Conservation (phyloP, 2,329 filamentous ascomycete genomes). For the Cladobotryum mycophilum region DNA sequence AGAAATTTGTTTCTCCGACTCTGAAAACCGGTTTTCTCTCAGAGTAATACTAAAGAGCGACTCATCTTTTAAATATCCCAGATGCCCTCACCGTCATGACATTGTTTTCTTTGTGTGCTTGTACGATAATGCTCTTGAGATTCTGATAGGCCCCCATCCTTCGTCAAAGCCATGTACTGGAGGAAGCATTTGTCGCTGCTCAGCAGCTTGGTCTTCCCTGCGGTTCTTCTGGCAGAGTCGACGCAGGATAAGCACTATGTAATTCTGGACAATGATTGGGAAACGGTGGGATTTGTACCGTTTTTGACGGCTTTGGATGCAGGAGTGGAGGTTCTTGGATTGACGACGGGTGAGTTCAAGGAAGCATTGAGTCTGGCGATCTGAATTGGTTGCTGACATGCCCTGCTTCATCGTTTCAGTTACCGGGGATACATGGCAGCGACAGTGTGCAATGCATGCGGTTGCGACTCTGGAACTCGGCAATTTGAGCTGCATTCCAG, state of each 20-base stretch:
- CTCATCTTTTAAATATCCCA: too few species aligned
- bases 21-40: too few species aligned
- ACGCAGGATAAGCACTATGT: background rate
- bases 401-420: background rate
- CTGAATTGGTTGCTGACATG: slow-evolving; percentile 10
- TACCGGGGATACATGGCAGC: slow-evolving; percentile 41
- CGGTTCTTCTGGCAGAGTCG: background rate
- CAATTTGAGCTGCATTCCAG: slow-evolving; percentile 41
- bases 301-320: slow-evolving; percentile 39
- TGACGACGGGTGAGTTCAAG: slow-evolving; percentile 17
- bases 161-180: background rate
- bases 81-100: too few species aligned
- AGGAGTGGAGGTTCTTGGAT: slow-evolving; percentile 37
- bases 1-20: too few species aligned
- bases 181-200: background rate
- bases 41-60: too few species aligned
- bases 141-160: too few species aligned
- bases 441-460: slow-evolving; percentile 38
- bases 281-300: slow-evolving; percentile 10
- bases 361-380: too few species aligned
- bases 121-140: too few species aligned
- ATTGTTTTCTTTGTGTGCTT: too few species aligned
- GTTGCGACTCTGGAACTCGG: slow-evolving; percentile 41
- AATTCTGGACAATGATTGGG: background rate
- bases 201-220: background rate